phyloP scores from a whole-genome alignment of 225 moss, liverwort and hornwort genomes.

The Straminergon stramineum region DNA sequence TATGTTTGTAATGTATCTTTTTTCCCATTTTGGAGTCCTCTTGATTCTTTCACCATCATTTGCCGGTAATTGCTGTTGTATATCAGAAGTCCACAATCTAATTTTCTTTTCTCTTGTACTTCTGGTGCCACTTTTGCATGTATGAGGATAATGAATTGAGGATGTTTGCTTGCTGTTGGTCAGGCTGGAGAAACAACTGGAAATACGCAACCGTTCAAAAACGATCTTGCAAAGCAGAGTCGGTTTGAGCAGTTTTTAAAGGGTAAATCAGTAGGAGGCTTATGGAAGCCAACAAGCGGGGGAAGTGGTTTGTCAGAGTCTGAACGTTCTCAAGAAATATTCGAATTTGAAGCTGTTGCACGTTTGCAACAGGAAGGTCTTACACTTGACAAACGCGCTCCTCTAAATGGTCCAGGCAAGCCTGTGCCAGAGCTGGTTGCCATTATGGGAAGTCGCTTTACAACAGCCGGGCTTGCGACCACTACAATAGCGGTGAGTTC shows the following conservation, averaged over 20 bases:
- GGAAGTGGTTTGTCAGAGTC: conserved; percentile 54
- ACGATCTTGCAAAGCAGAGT: conserved; percentile 50
- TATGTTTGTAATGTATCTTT: neutral
- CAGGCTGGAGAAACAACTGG: conserved; percentile 32
- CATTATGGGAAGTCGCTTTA: conserved; percentile 76
- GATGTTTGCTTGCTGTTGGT: conserved; percentile 11
- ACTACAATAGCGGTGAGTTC: conserved; percentile 19
- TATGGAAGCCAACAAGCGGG: conserved; percentile 49
- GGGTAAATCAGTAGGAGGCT: conserved; percentile 62
- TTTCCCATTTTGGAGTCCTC: neutral
- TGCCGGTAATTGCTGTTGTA: neutral
- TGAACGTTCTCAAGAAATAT: conserved; percentile 61
- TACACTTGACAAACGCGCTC: conserved; percentile 12
- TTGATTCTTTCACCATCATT: neutral
- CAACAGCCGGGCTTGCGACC: conserved; percentile 43
- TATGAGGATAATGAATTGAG: neutral
- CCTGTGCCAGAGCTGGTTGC: conserved; percentile 52
- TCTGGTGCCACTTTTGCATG: neutral
- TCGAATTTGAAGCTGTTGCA: conserved; percentile 58
- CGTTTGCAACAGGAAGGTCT: conserved; percentile 33
- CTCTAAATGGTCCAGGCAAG: conserved; percentile 16
- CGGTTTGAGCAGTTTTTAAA: conserved; percentile 67
- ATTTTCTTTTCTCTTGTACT: neutral
- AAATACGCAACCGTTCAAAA: conserved; percentile 24
- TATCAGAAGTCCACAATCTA: neutral